Evolutionary conservation across 1,284 basidiomycete genomes (phyloP).

Genomic region (Melanopsichium pennsylvanicum): DNA sequence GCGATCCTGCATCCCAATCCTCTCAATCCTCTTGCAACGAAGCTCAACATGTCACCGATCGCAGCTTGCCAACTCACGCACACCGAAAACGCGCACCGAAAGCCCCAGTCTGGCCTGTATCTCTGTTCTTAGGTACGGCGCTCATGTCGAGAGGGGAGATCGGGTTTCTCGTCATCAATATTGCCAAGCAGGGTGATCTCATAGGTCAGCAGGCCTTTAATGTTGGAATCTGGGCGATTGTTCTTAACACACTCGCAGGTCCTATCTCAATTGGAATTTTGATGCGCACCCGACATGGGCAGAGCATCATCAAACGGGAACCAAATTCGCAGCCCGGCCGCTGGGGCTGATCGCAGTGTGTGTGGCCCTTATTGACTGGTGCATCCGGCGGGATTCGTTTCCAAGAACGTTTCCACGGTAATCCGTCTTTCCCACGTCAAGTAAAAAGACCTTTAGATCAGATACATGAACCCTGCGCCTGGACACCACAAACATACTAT

Average conservation of each 20-base stretch:
- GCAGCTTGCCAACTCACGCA: background rate
- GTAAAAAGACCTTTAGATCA: no score
- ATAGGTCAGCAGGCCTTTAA: slow-evolving; percentile 35
- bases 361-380: no score
- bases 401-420: no score
- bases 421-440: no score
- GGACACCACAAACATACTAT: no score
- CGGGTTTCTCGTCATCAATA: slow-evolving; percentile 65
- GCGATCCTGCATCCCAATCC: background rate
- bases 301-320: background rate
- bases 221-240: slow-evolving; percentile 45
- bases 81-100: background rate
- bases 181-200: slow-evolving; percentile 21
- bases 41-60: background rate
- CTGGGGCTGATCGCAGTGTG: slow-evolving; percentile 9
- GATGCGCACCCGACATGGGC: slow-evolving; percentile 16
- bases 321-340: background rate
- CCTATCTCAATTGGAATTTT: slow-evolving; percentile 39
- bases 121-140: slow-evolving; percentile 68
- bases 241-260: slow-evolving; percentile 45
- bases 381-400: no score
- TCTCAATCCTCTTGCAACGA: background rate
- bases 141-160: slow-evolving; percentile 72
- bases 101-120: slow-evolving; percentile 22
- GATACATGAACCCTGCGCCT: no score